Evolutionary conservation across 768 basidiomycete genomes (phyloP), one percentile per base, ranked within the genome.

Genomic region (Ramaria rubella): DNA sequence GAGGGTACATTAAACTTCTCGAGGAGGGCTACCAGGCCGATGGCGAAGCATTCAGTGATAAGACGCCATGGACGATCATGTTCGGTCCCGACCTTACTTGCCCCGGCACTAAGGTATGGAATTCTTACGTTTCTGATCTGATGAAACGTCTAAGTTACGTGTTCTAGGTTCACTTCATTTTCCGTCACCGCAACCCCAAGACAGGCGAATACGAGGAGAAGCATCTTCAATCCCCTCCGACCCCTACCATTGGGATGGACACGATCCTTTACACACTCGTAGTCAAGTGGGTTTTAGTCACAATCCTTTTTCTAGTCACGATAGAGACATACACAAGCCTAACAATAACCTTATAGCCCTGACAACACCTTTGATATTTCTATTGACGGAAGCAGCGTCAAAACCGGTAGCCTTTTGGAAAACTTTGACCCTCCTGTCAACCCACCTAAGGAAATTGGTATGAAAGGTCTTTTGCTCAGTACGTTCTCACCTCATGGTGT

Each of bases 1-100:
- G 96, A 76, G 96, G 96, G 36, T 99, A 99, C 75, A 75, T 98
- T 76, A 99, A 98, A 74, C 84, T 98, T 56, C 82, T 99, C 43
- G 86, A 89, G 68, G 86, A 93, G 64, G 93, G 92, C 58, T 94
- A 94, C 83, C 91, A 94, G 75, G 87, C 87, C 59, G 87, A 85
- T 60, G 89, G 89, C 58, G 90, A 93, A 77, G 92, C 93, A 68
- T 94, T 94, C 70, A 86, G 86, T 52, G 93, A 95, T 72, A 87
- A 88, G 66, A 94, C 93, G 6, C 91, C 93, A 43, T 94, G 87
- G 87, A 87, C 88, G 12, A 79, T 95, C 76, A 96, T 96, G 94
- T 96, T 98, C 68, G 95, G 95, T 63, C 94, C 94, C 61, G 95
- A 99, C 71, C 72, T 93, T 72, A 93, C 90, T 24, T 93, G 90